Evolutionary conservation across 1,284 basidiomycete genomes (phyloP), one percentile per base, ranked within the genome.

Genomic region (Omphalotus olearius): DNA sequence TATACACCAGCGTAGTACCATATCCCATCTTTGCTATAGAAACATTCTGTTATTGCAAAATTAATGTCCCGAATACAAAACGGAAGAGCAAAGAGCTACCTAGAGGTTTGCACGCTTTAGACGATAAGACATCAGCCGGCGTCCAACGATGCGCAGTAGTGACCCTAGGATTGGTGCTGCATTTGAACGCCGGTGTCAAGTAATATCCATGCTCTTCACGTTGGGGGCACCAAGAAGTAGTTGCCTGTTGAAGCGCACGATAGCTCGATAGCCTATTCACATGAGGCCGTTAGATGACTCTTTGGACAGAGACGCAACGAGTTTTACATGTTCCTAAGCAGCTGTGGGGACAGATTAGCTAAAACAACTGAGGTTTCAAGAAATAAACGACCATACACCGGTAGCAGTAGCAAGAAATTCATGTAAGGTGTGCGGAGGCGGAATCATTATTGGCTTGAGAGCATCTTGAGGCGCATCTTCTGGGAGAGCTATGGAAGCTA

Each of bases 1-100:
- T 90, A 90, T 6, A 79, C 73, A n/a, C 87, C 87, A 13, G 87
- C 86, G 54, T 89, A 89, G 62, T 89, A 88, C 85, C 85, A 89
- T 56, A 79, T 78, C 11, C 83, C 83, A 51, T 87, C 83, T 62
- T 81, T 87, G 63, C 82, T 83, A 59, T 81, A 89, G 64, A 89
- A 88, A 57, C 84, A 89, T 61, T 88, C 87, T 88, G 55, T n/a
- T 47, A 11, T 10, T 56, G 37, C 11, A 52, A 43, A 38, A 37
- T 37, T 16, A 25, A 30, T 28, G 18, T n/a, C 30, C 37, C 20
- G 42, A 18, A 6, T 26, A n/a, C 20, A 44, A 26, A 13, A 11
- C 28, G 20, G 17, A 38, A 13, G 26, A 17, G 43, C 30, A 39
- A 42, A 41, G 10, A n/a, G 16, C 56, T 57, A 80, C 86, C 86